Base-by-base conservation (phyloP, 164 flowering plant genomes). In the Houttuynia cordata region DNA sequence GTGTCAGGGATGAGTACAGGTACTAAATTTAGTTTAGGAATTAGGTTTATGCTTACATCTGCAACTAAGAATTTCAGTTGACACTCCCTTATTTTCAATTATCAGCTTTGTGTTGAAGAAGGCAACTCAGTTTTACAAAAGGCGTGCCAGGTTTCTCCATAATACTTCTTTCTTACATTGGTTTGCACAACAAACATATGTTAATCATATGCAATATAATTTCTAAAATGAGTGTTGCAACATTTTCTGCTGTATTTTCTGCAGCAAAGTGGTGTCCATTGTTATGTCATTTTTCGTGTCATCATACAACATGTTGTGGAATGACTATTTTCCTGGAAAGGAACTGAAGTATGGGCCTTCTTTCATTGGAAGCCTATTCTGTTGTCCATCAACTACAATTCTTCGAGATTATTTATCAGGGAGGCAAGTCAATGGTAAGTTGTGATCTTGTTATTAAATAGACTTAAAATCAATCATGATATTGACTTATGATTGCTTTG, bases 1-100 rank as follows among this genome's bases (percentile, higher is more conserved):
- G 97, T 13, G 83, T 83, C 56, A 86, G 91, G 75, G 96, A 93
- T 66, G 96, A 93, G 61, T 90, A 86, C 80, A 86, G 96, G 97
- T 88, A 67, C n/a, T 18, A 62, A 17, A 13, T 24, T 24, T 60
- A 13, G 53, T 60, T 21, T 7, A 30, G 9, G 17, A 45, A 12
- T 45, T 10, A 45, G 13, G 49, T 45, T 17, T 1, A 17, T 45
- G 67, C 14, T 3, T 45, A 10, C 49, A 8, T 45, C 12, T 45
- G 9, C 17, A 17, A 1, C 49, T 17, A 12, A 45, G 49, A 45
- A 45, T 12, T 8, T 45, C 17, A 45, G 17, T 45, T 45, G 49
- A 17, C 12, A 3, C 13, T 17, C 2, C 17, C 49, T 4, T 24
- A 34, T 13, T 56, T 20, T 70, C n/a, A 66, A 56, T 42, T 66